Base-by-base conservation (phyloP, 2,329 filamentous ascomycete species). In the Plectosphaerella sp. region DNA sequence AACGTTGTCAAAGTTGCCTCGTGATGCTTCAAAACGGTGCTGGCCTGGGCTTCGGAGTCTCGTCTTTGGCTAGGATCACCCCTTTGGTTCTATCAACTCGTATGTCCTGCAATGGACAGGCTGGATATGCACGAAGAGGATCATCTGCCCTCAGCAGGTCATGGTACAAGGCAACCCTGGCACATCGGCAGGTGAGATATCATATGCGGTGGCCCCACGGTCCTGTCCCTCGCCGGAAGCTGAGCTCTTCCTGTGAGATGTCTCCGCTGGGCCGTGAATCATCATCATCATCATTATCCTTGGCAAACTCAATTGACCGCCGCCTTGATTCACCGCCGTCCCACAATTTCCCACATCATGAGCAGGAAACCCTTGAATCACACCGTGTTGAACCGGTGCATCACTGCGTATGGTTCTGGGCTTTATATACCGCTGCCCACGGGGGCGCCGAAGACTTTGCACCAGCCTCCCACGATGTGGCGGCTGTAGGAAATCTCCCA, bases 401-500 rank as follows among this genome's bases (percentile, higher is more conserved):
- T 33, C 11, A n/a, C 37, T 9, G 37, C 37, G 37, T 2, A 7
- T 14, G 37, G 37, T 39, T 39, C 37, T 39, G 7, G 37, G 37
- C 37, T 39, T 39, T 39, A 39, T 16, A 43, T 43, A 43, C 28
- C 8, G 28, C 28, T 43, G 18, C 41, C 41, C 15, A 8, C 37
- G 10, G 37, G 37, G 37, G 37, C 10, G 15, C 14, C 15, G 6
- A 14, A 12, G 14, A 41, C 4, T 15, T 18, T 41, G 41, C 41
- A 16, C 11, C 41, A 43, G 41, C 16, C 41, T 43, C 41, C 18
- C 37, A 48, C 16, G 42, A 48, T 48, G 53, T 57, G 53, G 51
- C 53, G 55, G 41, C 53, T 57, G 41, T 45, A 43, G 47, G 28
- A 46, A 55, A 37, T 43, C 48, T 51, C 39, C 24, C 54, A 45